Conservation (phyloP, 1,139 yeast genomes). For the Taiozyma sp. region DNA sequence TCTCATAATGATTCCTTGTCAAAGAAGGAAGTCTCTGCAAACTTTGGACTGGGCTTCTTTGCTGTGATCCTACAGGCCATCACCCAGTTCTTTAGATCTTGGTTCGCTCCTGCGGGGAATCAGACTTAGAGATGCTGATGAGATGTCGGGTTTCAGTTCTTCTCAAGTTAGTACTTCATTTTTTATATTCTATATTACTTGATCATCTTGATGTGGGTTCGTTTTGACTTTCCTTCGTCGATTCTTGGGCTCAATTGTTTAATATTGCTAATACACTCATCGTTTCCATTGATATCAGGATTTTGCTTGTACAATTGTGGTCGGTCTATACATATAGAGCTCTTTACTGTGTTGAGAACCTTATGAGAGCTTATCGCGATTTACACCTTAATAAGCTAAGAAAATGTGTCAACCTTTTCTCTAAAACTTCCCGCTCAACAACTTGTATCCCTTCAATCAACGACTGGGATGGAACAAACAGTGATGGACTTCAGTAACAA, state of each 20-base stretch:
- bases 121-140: not conserved
- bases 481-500: not conserved
- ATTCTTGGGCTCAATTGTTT: not conserved
- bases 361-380: too few species aligned
- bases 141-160: not conserved
- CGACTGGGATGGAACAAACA: not conserved
- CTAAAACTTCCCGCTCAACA: not conserved
- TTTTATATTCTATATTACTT: too few species aligned
- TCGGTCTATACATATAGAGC: too few species aligned
- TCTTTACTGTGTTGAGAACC: too few species aligned
- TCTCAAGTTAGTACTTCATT: not conserved
- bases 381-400: too few species aligned
- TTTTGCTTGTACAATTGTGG: too few species aligned
- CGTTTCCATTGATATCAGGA: not conserved
- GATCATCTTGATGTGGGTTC: not conserved
- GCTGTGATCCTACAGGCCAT: conserved; percentile 15
- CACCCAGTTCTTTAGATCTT: conserved; percentile 18
- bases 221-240: not conserved
- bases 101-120: conserved; percentile 10
- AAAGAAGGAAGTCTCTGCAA: not conserved
- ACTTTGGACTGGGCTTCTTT: conserved; percentile 16
- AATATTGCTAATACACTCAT: not conserved
- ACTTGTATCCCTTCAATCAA: too few species aligned
- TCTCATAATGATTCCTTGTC: not conserved
- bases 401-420: not conserved